Conservation (phyloP, 495 filamentous ascomycete species). For the Daldinia loculata region DNA sequence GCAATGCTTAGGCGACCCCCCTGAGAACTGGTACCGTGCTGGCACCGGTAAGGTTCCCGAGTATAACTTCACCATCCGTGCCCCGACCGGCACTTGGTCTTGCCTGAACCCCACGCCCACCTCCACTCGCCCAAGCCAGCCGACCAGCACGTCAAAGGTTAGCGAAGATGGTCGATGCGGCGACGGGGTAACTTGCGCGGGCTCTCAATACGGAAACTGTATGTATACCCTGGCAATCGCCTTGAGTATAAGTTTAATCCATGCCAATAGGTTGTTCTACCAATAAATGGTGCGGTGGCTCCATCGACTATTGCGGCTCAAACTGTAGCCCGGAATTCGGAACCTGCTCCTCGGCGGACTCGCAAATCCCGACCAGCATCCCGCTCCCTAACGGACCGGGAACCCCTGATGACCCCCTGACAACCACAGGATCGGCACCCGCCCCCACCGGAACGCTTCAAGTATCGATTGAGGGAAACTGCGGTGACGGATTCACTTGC, state of each 20-base stretch:
- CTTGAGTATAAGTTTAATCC: conserved; percentile 18
- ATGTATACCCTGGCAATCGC: conserved; percentile 27
- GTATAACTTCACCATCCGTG: conserved; percentile 37
- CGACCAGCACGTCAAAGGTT: conserved; percentile 45
- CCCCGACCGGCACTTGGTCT: conserved; percentile 39
- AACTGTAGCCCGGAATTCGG: conserved; percentile 62
- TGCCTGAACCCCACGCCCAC: conserved; percentile 38
- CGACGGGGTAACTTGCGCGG: conserved; percentile 57
- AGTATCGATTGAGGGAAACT: conserved; percentile 49
- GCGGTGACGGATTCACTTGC: conserved; percentile 56
- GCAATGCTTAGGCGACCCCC: conserved; percentile 75
- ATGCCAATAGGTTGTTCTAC: conserved; percentile 49
- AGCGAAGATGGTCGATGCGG: conserved; percentile 65
- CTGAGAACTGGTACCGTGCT: conserved; percentile 74
- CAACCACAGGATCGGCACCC: conserved; percentile 25
- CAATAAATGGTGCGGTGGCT: conserved; percentile 59
- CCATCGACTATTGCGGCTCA: conserved; percentile 58
- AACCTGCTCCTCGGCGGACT: conserved; percentile 50
- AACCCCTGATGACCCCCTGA: conserved; percentile 24
- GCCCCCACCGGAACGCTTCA: conserved; percentile 38
- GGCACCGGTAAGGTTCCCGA: conserved; percentile 40
- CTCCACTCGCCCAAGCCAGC: conserved; percentile 27
- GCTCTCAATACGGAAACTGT: conserved; percentile 53
- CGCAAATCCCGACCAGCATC: conserved; percentile 16
- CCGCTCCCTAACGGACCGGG: conserved; percentile 33